Conservation (phyloP, 164 flowering plant genomes). For the grape (Vitis vinifera) region DNA sequence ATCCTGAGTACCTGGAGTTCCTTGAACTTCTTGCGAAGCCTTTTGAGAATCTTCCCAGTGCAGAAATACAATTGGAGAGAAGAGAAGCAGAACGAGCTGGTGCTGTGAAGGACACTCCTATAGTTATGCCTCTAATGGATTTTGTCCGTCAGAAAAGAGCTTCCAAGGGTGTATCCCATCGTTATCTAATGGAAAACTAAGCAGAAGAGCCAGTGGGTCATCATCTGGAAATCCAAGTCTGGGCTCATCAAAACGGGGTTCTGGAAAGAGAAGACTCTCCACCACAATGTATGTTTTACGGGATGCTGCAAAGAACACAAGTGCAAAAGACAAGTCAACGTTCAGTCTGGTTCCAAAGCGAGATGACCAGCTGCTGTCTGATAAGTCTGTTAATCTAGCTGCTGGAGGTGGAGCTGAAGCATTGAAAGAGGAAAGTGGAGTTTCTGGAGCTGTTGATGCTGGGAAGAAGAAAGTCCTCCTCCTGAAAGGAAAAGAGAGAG, state of each 20-base stretch:
- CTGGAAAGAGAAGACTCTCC: constrained; percentile 63
- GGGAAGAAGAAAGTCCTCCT: no score
- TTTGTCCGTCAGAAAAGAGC: constrained; percentile 89
- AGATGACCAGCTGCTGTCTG: constrained; percentile 51
- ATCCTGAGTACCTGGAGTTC: constrained; percentile 87
- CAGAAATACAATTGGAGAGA: constrained; percentile 88
- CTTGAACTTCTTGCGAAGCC: constrained; percentile 85
- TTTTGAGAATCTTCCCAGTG: constrained; percentile 93
- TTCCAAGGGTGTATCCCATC: constrained; percentile 65
- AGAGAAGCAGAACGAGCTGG: constrained; percentile 88
- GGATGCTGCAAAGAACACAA: constrained; percentile 46
- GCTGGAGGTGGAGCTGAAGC: constrained; percentile 38
- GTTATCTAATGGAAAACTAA: constrained; percentile 56
- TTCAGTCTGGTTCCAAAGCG: constrained; percentile 49
- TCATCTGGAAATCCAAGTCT: constrained; percentile 50
- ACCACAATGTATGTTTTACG: constrained; percentile 72
- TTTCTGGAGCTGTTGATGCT: no score
- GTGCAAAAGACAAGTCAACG: constrained; percentile 62
- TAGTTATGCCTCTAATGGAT: constrained; percentile 88
- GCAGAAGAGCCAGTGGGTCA: constrained; percentile 48
- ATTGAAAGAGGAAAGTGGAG: constrained; percentile 48
- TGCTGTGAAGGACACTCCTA: constrained; percentile 63
- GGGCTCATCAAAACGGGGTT: constrained; percentile 50
- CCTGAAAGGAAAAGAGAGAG: no score
- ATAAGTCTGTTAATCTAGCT: constrained; percentile 32